Evolutionary conservation across 352 stramenopile species (phyloP), one percentile per base, ranked within the genome.

Genomic region (Pythium folliculosum): DNA sequence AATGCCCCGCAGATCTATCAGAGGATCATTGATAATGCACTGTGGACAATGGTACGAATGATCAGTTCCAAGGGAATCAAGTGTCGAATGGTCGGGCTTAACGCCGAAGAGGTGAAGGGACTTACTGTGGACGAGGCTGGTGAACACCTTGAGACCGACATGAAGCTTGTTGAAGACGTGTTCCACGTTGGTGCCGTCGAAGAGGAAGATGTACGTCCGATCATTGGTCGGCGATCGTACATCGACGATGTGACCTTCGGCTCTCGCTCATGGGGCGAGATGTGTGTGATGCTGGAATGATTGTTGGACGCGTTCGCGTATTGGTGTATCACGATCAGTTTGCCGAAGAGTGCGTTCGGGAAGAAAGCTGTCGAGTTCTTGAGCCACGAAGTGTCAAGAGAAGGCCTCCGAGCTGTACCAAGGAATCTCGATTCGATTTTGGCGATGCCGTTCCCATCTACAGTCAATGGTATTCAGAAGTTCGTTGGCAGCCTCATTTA

Each of bases 211-310:
- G n/a, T 40, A 6, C 10, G 32, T 14, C 47, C 59, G 22, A 32
- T 58, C 1, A 37, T 65, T 6, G 21, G 27, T n/a, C 30, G 59
- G 27, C 16, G 63, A 21, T 79, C 69, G 12, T 77, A 77, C 49
- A 77, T 77, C 22, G 69, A 75, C n/a, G 72, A 72, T 40, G 67
- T 79, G 23, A 50, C 54, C 0, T 62, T 75, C 14, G 59, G 58
- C 0, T 37, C 54, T 0, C 1, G 16, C 13, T 62, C 54, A 0
- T 80, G 69, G 65, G 30, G 62, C 4, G 27, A 69, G 1, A 47
- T 68, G 23, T 68, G 61, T 8, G 40, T 30, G 13, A 62, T 56
- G 51, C 17, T 62, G 51, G 5, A 27, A 8, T 2, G 14, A 9
- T 23, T 77, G 37, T n/a, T 80, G 3, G 54, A 70, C 0, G 32